A percentile compares a stretch with the other conserved stretches of the same genome.
Evolutionary conservation across 2,329 filamentous ascomycete species (phyloP).

Genomic region (Paecilomyces niveus): DNA sequence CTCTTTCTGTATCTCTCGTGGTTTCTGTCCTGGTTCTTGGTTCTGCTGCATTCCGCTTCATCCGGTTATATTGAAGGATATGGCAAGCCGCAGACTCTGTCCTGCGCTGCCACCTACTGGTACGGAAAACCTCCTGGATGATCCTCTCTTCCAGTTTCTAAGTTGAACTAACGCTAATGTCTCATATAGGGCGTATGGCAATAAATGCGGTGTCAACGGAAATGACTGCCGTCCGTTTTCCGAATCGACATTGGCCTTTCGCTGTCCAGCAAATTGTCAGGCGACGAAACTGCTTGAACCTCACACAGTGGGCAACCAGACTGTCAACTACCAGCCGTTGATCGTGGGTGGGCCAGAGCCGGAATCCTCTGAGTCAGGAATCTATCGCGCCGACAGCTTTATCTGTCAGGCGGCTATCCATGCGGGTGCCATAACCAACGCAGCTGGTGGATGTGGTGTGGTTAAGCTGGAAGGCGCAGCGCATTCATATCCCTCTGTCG

Average conservation of each 20-base stretch:
- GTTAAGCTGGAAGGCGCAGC: conserved; percentile 65
- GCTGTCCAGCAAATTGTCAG: conserved; percentile 50
- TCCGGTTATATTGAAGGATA: conserved; percentile 44
- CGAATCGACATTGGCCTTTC: conserved; percentile 45
- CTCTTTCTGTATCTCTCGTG: conserved; percentile 38
- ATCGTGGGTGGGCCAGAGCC: conserved; percentile 45
- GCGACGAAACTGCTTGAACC: conserved; percentile 43
- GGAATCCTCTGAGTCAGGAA: conserved; percentile 36
- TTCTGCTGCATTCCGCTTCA: conserved; percentile 39
- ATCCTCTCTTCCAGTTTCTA: not conserved
- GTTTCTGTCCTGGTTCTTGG: conserved; percentile 41
- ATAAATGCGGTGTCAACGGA: conserved; percentile 48
- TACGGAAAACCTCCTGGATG: conserved; percentile 12
- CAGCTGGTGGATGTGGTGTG: conserved; percentile 73
- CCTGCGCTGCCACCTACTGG: conserved; percentile 42
- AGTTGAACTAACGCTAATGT: conserved; percentile 1
- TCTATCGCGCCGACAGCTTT: conserved; percentile 85
- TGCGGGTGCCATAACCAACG: conserved; percentile 66
- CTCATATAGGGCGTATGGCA: conserved; percentile 31
- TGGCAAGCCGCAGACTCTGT: conserved; percentile 38
- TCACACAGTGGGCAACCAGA: conserved; percentile 44
- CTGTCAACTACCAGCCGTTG: conserved; percentile 45
- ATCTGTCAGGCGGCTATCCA: conserved; percentile 82
- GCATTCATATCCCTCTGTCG: conserved; percentile 55
- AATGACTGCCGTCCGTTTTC: conserved; percentile 50